Percentiles rank a stretch among this genome's conserved stretches.
Evolutionary conservation across 306 rosid species (phyloP).

Genomic region (Canavalia gladiata): DNA sequence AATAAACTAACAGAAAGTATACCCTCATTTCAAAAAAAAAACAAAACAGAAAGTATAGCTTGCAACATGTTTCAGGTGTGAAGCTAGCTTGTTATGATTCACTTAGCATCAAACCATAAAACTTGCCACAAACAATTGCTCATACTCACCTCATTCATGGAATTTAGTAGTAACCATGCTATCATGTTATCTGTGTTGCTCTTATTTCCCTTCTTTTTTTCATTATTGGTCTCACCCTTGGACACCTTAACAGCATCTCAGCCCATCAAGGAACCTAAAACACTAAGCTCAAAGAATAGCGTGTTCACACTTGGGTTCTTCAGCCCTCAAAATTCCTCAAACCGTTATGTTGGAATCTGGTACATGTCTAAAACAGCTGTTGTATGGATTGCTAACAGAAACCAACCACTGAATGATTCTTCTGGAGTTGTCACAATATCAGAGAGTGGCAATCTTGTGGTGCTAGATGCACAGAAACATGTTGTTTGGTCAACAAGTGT

Average conservation of each 20-base stretch:
- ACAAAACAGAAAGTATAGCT: not conserved
- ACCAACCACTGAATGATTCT: not conserved
- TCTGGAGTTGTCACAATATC: not conserved
- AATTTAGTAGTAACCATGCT: not conserved
- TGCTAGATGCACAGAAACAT: not conserved
- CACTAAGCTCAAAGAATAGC: constrained; percentile 1
- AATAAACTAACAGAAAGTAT: not conserved
- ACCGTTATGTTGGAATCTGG: constrained; percentile 9
- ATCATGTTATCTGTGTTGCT: not conserved
- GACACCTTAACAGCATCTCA: not conserved
- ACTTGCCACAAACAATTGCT: not conserved
- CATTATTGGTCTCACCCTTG: not conserved
- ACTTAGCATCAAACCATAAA: not conserved
- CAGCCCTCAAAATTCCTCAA: not conserved
- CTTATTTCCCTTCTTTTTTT: not conserved
- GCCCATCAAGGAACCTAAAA: not conserved
- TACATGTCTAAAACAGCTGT: not conserved
- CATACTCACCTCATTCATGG: not conserved
- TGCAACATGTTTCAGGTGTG: not conserved
- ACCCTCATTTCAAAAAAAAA: no score
- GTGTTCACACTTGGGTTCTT: constrained; percentile 1
- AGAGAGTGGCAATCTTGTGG: not conserved
- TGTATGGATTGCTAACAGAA: not conserved
- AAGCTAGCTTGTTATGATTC: not conserved
- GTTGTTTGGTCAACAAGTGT: constrained; percentile 18